Conservation (phyloP, 441 rosid genomes). For the California macrophylla region DNA sequence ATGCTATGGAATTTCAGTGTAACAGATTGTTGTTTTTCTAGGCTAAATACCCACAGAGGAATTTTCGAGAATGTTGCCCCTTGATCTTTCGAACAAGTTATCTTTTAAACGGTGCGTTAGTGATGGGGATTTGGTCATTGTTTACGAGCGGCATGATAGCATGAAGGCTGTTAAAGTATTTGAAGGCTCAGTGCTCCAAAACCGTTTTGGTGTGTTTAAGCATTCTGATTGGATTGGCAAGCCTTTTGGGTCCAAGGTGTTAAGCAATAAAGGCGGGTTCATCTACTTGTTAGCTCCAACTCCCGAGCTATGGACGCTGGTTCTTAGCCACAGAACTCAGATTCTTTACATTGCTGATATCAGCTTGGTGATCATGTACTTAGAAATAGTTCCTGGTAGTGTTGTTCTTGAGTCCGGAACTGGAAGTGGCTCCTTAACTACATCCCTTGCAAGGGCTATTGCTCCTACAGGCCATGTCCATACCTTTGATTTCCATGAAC, state of each 20-base stretch:
- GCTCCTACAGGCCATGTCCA: constrained; percentile 86
- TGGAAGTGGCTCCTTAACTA: constrained; percentile 80
- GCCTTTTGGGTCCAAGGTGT: constrained; percentile 79
- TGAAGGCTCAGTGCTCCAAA: constrained; percentile 51
- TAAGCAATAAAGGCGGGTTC: constrained; percentile 72
- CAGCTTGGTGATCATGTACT: constrained; percentile 59
- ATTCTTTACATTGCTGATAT: constrained; percentile 90
- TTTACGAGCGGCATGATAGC: constrained; percentile 65
- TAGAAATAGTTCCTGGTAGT: constrained; percentile 83
- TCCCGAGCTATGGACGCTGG: constrained; percentile 85
- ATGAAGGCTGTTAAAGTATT: constrained; percentile 69
- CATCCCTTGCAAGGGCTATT: constrained; percentile 76
- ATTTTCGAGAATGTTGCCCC: constrained; percentile 37
- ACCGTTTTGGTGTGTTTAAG: constrained; percentile 71
- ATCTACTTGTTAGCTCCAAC: constrained; percentile 74
- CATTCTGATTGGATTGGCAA: constrained; percentile 91
- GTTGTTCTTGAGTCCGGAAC: constrained; percentile 82
- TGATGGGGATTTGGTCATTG: constrained; percentile 68
- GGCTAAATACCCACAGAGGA: background rate
- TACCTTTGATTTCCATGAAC: constrained; percentile 87
- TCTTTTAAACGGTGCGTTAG: constrained; percentile 41
- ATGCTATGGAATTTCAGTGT: background rate
- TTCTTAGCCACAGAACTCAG: constrained; percentile 86
- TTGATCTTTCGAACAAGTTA: constrained; percentile 41
- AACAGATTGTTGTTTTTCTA: background rate